These are phyloP conservation scores for Amphicarpaea edgeworthii DNA, from an alignment of 306 rosid genomes.

Conservation along the genomic window DNA sequence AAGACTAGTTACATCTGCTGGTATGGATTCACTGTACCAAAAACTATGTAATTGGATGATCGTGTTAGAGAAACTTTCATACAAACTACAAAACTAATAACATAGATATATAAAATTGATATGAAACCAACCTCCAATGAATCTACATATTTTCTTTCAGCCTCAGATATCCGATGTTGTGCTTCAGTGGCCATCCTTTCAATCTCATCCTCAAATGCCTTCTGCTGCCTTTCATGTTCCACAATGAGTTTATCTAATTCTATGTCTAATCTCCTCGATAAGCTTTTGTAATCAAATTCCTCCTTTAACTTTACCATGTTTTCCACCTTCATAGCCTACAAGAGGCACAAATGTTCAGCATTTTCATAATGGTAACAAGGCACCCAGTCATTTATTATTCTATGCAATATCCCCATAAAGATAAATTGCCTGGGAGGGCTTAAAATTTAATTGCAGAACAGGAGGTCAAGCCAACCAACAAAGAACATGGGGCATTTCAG, in stretches of 20 bases:
- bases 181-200: constrained; percentile 78
- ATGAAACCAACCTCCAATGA: constrained; percentile 76
- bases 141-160: constrained; percentile 75
- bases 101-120: constrained; percentile 33
- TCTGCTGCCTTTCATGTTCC: constrained; percentile 98
- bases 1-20: constrained; percentile 23
- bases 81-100: constrained; percentile 35
- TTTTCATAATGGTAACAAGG: constrained; percentile 35
- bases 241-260: constrained; percentile 91
- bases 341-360: constrained; percentile 45
- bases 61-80: constrained; percentile 23
- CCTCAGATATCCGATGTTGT: constrained; percentile 71
- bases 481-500: constrained; percentile 26
- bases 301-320: constrained; percentile 96
- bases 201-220: constrained; percentile 89
- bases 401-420: constrained; percentile 31
- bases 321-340: constrained; percentile 99
- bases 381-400: constrained; percentile 32
- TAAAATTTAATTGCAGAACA: constrained; percentile 30
- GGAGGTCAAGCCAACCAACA: constrained; percentile 34
- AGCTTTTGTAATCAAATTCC: constrained; percentile 97
- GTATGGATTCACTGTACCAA: constrained; percentile 15
- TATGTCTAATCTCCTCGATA: constrained; percentile 86
- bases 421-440: constrained; percentile 7
- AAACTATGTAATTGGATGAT: constrained; percentile 19